A percentile compares a stretch with the other conserved stretches of the same genome.
Conservation (phyloP, 2,329 filamentous ascomycete genomes). For the Xylariaceae sp. region DNA sequence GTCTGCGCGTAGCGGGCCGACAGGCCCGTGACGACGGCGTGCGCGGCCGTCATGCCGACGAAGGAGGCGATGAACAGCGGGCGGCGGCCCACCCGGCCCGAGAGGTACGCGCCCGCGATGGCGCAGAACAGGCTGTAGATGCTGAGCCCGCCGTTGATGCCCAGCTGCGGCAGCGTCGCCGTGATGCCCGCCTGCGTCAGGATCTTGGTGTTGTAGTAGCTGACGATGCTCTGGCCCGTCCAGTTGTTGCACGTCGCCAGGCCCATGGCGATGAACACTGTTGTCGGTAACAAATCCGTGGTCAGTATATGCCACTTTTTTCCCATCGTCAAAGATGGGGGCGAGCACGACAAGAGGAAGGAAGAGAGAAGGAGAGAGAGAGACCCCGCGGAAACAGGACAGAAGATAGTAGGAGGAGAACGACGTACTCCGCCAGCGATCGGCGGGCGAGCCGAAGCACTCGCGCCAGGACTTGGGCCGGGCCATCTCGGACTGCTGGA, state of each 20-base stretch:
- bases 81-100: slow-evolving; percentile 12
- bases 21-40: slow-evolving; percentile 7
- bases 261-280: slow-evolving; percentile 45
- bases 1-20: slow-evolving; percentile 7
- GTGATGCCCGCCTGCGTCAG: slow-evolving; percentile 26
- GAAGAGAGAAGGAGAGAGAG: too few relatives aligned
- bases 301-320: too few relatives aligned
- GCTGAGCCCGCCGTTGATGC: slow-evolving; percentile 24
- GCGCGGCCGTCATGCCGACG: slow-evolving; percentile 10
- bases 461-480: slow-evolving; percentile 35
- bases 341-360: too few relatives aligned
- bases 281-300: too few relatives aligned
- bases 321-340: too few relatives aligned
- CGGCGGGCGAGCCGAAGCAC: slow-evolving; percentile 42
- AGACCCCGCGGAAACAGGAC: too few relatives aligned
- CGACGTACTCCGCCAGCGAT: slow-evolving; percentile 45
- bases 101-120: slow-evolving; percentile 3
- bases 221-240: slow-evolving; percentile 24
- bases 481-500: slow-evolving; percentile 34
- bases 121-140: slow-evolving; percentile 7
- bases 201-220: slow-evolving; percentile 27
- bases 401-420: too few relatives aligned
- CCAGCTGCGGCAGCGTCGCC: slow-evolving; percentile 21
- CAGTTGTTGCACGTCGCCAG: slow-evolving; percentile 51
- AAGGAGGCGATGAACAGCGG: slow-evolving; percentile 15